phyloP scores from a whole-genome alignment of 2,329 filamentous ascomycete species.

The Aspergillus sclerotialis region DNA sequence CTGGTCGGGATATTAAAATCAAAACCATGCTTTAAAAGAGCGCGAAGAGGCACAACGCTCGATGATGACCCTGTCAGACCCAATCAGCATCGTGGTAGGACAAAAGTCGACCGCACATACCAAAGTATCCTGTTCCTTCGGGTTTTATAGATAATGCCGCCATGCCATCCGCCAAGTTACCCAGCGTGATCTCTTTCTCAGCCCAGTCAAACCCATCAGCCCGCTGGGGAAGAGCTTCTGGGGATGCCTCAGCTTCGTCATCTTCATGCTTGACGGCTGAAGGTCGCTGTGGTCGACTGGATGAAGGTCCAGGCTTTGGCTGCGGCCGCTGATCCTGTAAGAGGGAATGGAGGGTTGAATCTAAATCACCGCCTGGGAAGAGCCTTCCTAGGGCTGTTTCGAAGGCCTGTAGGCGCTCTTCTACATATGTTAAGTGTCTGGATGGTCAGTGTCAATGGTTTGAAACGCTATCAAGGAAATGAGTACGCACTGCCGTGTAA shows the following conservation, averaged over 20 bases:
- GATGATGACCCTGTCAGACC: conserved; percentile 31
- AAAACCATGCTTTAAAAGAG: conserved; percentile 32
- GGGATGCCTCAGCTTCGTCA: conserved; percentile 27
- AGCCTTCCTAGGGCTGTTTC: conserved; percentile 31
- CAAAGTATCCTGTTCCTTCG: conserved; percentile 35
- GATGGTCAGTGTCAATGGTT: background rate
- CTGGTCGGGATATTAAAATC: conserved; percentile 30
- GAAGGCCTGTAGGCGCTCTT: conserved; percentile 33
- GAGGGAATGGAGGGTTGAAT: conserved; percentile 31
- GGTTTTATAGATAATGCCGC: conserved; percentile 34
- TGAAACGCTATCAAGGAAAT: conserved; percentile 28
- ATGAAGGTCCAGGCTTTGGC: conserved; percentile 24
- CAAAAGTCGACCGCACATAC: conserved; percentile 11
- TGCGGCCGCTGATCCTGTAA: conserved; percentile 28
- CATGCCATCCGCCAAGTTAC: conserved; percentile 35
- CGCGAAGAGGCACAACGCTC: conserved; percentile 33
- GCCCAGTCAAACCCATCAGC: conserved; percentile 34
- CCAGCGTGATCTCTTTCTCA: conserved; percentile 31
- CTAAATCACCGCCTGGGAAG: conserved; percentile 33
- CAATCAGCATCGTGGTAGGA: background rate
- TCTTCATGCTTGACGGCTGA: conserved; percentile 27
- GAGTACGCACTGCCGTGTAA: conserved; percentile 34
- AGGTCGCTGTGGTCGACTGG: conserved; percentile 31
- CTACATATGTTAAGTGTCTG: conserved; percentile 34
- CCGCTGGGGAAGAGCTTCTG: conserved; percentile 39